Evolutionary conservation across 192 early-diverging fungal species (phyloP).

Genomic region (Hyaloraphidium curvatum): DNA sequence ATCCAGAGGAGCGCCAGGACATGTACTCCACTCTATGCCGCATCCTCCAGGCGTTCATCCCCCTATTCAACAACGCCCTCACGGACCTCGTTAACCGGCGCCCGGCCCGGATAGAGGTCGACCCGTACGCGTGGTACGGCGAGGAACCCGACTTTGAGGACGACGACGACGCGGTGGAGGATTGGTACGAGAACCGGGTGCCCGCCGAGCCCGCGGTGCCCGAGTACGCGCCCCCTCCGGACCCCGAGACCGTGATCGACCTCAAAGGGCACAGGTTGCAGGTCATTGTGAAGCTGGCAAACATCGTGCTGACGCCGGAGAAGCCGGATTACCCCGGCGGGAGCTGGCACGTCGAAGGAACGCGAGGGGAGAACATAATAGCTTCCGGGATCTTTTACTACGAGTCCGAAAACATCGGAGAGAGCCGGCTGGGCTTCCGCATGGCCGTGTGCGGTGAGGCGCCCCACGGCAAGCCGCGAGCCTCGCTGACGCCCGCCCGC

Average conservation of each 20-base stretch:
- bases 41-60: constrained; percentile 33
- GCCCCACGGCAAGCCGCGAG: no score
- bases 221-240: constrained; percentile 17
- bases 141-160: constrained; percentile 10
- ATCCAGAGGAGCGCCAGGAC: constrained; percentile 24
- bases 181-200: constrained; percentile 10
- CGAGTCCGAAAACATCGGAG: constrained; percentile 45
- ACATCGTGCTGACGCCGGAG: constrained; percentile 44
- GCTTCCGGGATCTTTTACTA: constrained; percentile 60
- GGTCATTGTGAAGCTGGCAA: constrained; percentile 53
- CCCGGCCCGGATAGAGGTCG: background rate
- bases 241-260: no score
- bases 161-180: constrained; percentile 9
- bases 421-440: constrained; percentile 35
- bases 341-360: constrained; percentile 47
- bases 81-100: background rate
- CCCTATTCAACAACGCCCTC: constrained; percentile 32
- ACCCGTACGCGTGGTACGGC: no score
- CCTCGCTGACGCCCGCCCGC: no score
- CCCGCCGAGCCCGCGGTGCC: constrained; percentile 1
- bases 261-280: constrained; percentile 14
- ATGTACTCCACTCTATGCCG: constrained; percentile 28
- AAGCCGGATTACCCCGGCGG: constrained; percentile 31
- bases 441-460: background rate
- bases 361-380: constrained; percentile 38